Percentiles rank a stretch among this genome's conserved stretches.
phyloP scores from a whole-genome alignment of 176 grass and related monocot species.

The Carex scoparia region DNA sequence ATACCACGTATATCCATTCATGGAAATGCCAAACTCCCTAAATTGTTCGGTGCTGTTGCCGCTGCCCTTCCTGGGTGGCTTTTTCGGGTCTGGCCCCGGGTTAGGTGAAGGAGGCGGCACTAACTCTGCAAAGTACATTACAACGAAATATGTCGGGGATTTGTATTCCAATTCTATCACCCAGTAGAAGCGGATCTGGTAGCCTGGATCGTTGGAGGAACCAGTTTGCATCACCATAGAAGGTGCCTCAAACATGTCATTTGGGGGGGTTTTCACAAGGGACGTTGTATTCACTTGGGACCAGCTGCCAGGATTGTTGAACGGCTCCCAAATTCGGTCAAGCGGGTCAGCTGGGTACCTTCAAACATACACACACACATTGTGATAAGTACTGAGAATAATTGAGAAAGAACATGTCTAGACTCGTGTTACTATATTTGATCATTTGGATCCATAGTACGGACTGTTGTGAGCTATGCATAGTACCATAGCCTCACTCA shows the following conservation, averaged over 20 bases:
- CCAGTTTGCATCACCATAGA: constrained; percentile 42
- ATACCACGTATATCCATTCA: constrained; percentile 25
- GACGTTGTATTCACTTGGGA: constrained; percentile 29
- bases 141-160: constrained; percentile 19
- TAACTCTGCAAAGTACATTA: constrained; percentile 42
- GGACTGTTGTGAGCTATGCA: no score
- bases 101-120: constrained; percentile 2
- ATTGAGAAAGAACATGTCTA: background rate
- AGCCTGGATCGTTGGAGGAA: constrained; percentile 23
- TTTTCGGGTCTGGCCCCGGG: background rate
- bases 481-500: no score
- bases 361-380: background rate
- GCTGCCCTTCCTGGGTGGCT: background rate
- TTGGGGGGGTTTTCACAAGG: background rate
- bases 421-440: background rate
- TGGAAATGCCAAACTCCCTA: constrained; percentile 33
- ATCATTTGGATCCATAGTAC: no score
- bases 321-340: constrained; percentile 40
- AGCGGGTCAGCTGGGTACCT: constrained; percentile 38
- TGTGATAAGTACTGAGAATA: background rate
- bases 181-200: constrained; percentile 27
- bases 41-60: background rate
- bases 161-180: background rate
- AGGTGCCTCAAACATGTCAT: constrained; percentile 32
- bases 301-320: constrained; percentile 14